Base-by-base conservation (phyloP, 2,329 filamentous ascomycete genomes). In the Ophiostoma quercus region DNA sequence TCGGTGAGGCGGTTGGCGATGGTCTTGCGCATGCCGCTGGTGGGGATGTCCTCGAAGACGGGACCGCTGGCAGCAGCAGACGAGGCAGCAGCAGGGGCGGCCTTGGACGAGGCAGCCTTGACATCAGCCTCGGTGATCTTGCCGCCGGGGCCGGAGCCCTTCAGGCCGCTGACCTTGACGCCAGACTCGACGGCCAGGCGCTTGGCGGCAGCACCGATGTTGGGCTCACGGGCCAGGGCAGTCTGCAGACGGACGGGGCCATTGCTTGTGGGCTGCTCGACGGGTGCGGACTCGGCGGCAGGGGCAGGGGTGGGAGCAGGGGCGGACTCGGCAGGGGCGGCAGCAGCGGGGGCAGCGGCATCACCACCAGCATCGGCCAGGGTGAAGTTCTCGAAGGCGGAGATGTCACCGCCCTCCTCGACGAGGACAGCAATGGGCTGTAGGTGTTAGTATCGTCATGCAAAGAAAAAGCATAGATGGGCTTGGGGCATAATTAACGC, bases 391-490 rank as follows among this genome's bases (percentile, higher is more conserved):
- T 94, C 92, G 80, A 99, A 99, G 68, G 94, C 90, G 67, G 89
- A 85, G 74, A 97, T 84, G 79, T 99, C 94, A 79, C 86, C 87
- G 71, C 91, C 94, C 78, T 98, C 94, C 78, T 97, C 94, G 74
- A 98, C 90, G 78, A 98, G 86, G 74, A 99, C 88, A 73, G 94
- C 96, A 78, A 99, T 99, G 74, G 96, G 95, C 95, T 99, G 54
- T 19, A 34, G 5, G 5, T 2, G 65, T 66, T 47, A 66, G 65
- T 25, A 16, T 4, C 14, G n/a, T 14, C 65, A 47, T 19, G 66
- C 11, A 67, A 6, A 47, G 19, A 34, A 22, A 62, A 32, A 51
- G 41, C 5, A 66, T 19, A 3, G 7, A n/a, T 47, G 19, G 43
- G 43, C 19, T n/a, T 57, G 25, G 19, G 43, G 43, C 19, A 47